Evolutionary conservation across 2,329 filamentous ascomycete species (phyloP).

Genomic region (Apiospora rasikravindrae): DNA sequence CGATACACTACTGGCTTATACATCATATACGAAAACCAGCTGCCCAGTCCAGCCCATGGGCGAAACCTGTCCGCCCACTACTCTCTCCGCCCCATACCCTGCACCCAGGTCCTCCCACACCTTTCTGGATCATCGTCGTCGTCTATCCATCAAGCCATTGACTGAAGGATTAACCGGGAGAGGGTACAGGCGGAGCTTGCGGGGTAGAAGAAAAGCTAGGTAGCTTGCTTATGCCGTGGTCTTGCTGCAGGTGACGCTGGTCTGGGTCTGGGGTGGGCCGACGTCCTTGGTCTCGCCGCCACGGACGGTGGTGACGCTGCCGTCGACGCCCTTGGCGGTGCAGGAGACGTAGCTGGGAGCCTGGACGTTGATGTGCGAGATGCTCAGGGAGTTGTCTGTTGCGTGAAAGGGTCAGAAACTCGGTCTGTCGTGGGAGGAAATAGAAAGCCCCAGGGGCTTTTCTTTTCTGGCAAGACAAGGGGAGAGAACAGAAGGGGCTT

Average conservation of each 20-base stretch:
- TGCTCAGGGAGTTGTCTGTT: slow-evolving; percentile 14
- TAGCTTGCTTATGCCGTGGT: neutral
- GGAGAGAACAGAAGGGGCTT: neutral
- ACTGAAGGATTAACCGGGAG: neutral
- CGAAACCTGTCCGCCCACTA: neutral
- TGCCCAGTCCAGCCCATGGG: neutral
- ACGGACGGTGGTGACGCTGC: neutral
- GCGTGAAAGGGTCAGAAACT: neutral
- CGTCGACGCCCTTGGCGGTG: slow-evolving; percentile 12
- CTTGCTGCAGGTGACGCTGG: neutral
- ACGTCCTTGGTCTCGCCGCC: slow-evolving; percentile 18
- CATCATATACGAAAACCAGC: neutral
- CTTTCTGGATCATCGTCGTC: neutral
- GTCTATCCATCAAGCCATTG: neutral
- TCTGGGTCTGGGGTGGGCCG: slow-evolving; percentile 18
- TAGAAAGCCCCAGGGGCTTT: neutral
- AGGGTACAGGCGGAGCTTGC: neutral
- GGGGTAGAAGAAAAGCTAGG: neutral
- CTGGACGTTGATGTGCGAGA: slow-evolving; percentile 17
- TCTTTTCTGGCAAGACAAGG: too few species aligned
- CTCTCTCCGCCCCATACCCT: neutral
- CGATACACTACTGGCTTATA: neutral
- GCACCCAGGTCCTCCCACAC: neutral
- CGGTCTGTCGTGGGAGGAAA: neutral
- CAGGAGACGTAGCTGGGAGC: slow-evolving; percentile 10